Conservation (phyloP, 1,139 yeast species). For the Nematodospora anomalae region DNA sequence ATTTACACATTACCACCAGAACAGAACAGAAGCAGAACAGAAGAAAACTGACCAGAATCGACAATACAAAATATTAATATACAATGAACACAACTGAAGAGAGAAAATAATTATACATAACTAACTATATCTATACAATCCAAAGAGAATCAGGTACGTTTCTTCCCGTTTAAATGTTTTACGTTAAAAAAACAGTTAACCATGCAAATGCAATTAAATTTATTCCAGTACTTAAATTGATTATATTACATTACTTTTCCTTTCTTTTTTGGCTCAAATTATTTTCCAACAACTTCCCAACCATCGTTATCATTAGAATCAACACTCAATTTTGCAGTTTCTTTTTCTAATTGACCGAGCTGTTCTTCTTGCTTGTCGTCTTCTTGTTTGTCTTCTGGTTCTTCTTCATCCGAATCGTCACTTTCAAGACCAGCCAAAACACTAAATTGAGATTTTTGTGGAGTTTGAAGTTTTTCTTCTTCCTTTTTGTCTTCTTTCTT, state of each 20-base stretch:
- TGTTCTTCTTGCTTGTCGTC: conserved; percentile 12
- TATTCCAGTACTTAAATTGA: background rate
- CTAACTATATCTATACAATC: background rate
- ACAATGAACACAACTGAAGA: background rate
- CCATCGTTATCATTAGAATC: conserved; percentile 42
- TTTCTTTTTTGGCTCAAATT: conserved; percentile 7
- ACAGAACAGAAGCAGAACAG: no score
- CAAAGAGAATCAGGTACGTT: background rate
- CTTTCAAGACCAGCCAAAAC: conserved; percentile 59
- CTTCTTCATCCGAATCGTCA: conserved; percentile 59
- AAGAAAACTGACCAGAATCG: no score
- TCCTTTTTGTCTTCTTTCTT: conserved; percentile 17
- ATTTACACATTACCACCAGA: no score
- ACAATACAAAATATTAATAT: background rate
- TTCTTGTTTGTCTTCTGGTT: conserved; percentile 27
- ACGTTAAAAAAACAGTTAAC: no score
- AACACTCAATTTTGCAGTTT: conserved; percentile 45
- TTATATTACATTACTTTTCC: background rate
- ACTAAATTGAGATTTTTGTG: conserved; percentile 60
- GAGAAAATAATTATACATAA: background rate
- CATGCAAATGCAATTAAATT: no score
- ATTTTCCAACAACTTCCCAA: conserved; percentile 66
- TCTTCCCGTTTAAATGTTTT: no score
- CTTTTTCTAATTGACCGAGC: conserved; percentile 38
- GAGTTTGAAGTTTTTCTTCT: conserved; percentile 35